Evolutionary conservation across 2,329 filamentous ascomycete species (phyloP), one percentile per base, ranked within the genome.

Genomic region (Nemania serpens): DNA sequence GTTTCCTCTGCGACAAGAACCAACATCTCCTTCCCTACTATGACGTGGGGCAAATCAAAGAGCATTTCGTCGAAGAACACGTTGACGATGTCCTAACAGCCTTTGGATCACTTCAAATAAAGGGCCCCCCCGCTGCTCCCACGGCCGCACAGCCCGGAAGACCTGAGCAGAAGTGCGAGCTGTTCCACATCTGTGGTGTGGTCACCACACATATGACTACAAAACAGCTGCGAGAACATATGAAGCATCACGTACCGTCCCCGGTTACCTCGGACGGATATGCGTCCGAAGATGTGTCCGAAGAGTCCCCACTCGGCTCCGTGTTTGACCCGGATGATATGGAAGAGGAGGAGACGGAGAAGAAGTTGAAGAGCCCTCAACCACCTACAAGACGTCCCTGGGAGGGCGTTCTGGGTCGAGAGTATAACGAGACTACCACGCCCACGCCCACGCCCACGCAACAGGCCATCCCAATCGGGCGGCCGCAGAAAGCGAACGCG

Each of bases 1-100:
- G 72, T 34, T 69, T 70, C 60, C 60, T 73, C 22, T 74, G 72
- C 68, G 22, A 53, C 7, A 58, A 61, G 20, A 34, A 68, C 13
- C 11, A 61, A 46, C 74, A 75, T 48, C 74, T 73, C 1, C 70
- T 77, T 3, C 71, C 70, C 34, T 72, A 70, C 11, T 75, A 70
- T 43, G 47, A 69, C 49, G 13, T 34, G 11, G 20, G 60, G 5
- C 52, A 51, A 7, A 66, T 73, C 43, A 59, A 61, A 34, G 13
- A 59, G 33, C 71, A 73, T 47, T 70, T 72, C 39, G 22, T 63
- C 20, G 42, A 53, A 2, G 59, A 59, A 11, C 71, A 73, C 46
- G 55, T 65, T 13, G 15, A 52, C 17, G 66, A 68, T 9, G 48
- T 71, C 22, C 47, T 63, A 18, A 42, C 52, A 7, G 11, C 65